phyloP scores from a whole-genome alignment of 768 basidiomycete species.

The Lenzites betulinus region DNA sequence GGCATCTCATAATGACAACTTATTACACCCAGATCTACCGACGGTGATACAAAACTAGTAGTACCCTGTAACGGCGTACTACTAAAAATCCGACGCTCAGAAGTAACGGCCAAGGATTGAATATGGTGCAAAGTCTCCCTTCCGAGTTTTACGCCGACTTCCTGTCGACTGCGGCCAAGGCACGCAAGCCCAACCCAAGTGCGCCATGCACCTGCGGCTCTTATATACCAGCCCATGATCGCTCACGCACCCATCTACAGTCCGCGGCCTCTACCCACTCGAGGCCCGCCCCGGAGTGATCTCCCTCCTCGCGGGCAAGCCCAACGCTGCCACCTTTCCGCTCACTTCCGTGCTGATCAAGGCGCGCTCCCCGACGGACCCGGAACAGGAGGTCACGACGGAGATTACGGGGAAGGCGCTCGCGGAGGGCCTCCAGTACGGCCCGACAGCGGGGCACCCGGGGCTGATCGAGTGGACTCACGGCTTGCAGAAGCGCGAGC shows the following conservation, averaged over 20 bases:
- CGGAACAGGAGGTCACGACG: conserved; percentile 46
- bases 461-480: conserved; percentile 67
- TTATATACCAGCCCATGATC: background rate
- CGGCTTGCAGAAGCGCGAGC: conserved; percentile 70
- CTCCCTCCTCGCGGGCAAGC: conserved; percentile 87
- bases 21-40: too few species aligned
- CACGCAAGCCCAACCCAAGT: conserved; percentile 58
- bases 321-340: conserved; percentile 47
- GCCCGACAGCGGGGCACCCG: conserved; percentile 70
- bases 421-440: conserved; percentile 72
- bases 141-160: conserved; percentile 57
- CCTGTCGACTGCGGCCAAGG: conserved; percentile 63
- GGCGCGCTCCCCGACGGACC: conserved; percentile 65
- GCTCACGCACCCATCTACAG: conserved; percentile 19
- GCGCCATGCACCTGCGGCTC: conserved; percentile 32
- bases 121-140: conserved; percentile 40
- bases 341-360: conserved; percentile 35
- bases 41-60: too few species aligned
- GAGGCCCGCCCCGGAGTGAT: conserved; percentile 83
- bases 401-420: conserved; percentile 40
- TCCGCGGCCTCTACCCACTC: conserved; percentile 70
- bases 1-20: too few species aligned
- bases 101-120: background rate
- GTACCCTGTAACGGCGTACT: too few species aligned
- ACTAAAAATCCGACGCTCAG: too few species aligned